phyloP scores from a whole-genome alignment of 2,329 filamentous ascomycete species.

The Penicillium sp. region DNA sequence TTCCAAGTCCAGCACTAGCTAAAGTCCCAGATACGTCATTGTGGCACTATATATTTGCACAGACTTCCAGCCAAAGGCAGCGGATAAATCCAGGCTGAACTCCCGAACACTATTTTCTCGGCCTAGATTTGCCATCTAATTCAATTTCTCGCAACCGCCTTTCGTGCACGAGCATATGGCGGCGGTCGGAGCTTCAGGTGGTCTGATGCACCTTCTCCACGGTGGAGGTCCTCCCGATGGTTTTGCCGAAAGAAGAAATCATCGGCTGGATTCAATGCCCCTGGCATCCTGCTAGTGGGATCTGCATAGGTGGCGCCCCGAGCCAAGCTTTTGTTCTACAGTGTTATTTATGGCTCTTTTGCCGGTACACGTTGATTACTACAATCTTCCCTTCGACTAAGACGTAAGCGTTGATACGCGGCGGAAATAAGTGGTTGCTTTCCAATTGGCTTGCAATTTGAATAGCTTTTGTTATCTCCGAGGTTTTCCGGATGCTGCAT shows the following conservation, averaged over 20 bases:
- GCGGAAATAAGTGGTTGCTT: neutral
- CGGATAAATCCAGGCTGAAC: slow-evolving; percentile 2
- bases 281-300: neutral
- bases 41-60: too few species aligned
- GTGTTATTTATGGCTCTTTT: neutral
- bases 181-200: neutral
- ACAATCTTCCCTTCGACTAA: too few species aligned
- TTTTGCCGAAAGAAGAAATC: neutral
- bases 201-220: slow-evolving; percentile 1
- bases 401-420: neutral
- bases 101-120: neutral
- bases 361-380: too few species aligned
- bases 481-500: neutral
- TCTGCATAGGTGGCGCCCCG: neutral
- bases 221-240: neutral
- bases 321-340: neutral
- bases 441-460: neutral
- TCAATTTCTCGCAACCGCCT: neutral
- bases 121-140: neutral
- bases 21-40: too few species aligned
- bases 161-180: neutral
- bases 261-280: neutral
- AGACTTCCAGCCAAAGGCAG: too few species aligned
- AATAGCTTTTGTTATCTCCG: neutral
- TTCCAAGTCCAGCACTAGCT: too few species aligned